These are phyloP conservation scores for Polytolypa hystricis DNA, from an alignment of 2,329 filamentous ascomycete species.

Conservation along the genomic window DNA sequence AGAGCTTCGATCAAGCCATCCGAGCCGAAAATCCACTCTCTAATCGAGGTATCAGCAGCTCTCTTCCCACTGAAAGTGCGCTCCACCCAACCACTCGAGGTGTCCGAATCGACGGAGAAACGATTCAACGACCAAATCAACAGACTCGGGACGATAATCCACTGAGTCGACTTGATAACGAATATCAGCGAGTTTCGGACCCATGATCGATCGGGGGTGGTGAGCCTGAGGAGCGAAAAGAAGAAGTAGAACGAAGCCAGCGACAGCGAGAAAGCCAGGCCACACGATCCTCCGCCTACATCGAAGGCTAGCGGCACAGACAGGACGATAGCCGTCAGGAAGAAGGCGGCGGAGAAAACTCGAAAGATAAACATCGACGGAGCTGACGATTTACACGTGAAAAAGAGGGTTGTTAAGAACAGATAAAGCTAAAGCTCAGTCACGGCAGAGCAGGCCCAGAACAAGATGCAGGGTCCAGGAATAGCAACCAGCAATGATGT, in stretches of 20 bases:
- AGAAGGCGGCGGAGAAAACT: slow-evolving; percentile 67
- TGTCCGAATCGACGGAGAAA: slow-evolving; percentile 79
- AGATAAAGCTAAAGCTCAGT: slow-evolving; percentile 12
- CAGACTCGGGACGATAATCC: slow-evolving; percentile 71
- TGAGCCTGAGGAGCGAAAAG: slow-evolving; percentile 69
- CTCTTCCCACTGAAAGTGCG: slow-evolving; percentile 60
- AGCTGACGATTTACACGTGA: no score
- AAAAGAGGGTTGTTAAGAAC: no score
- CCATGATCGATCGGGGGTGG: slow-evolving; percentile 67
- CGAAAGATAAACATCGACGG: slow-evolving; percentile 72
- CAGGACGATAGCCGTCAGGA: slow-evolving; percentile 84
- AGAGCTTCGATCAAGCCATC: slow-evolving; percentile 70
- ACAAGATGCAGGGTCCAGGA: no score
- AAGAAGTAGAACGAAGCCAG: slow-evolving; percentile 84
- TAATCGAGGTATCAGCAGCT: slow-evolving; percentile 52
- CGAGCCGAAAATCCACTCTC: slow-evolving; percentile 80
- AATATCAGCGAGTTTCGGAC: slow-evolving; percentile 61
- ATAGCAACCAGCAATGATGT: no score
- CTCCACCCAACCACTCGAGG: slow-evolving; percentile 63
- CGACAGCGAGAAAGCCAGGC: slow-evolving; percentile 82
- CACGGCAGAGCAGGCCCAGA: slow-evolving; percentile 1
- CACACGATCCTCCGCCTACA: slow-evolving; percentile 88
- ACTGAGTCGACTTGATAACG: slow-evolving; percentile 66
- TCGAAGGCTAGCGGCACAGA: slow-evolving; percentile 96
- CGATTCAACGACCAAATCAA: slow-evolving; percentile 93